Evolutionary conservation across 176 grass and related monocot species (phyloP).

Genomic region (Cymbopogon citratus): DNA sequence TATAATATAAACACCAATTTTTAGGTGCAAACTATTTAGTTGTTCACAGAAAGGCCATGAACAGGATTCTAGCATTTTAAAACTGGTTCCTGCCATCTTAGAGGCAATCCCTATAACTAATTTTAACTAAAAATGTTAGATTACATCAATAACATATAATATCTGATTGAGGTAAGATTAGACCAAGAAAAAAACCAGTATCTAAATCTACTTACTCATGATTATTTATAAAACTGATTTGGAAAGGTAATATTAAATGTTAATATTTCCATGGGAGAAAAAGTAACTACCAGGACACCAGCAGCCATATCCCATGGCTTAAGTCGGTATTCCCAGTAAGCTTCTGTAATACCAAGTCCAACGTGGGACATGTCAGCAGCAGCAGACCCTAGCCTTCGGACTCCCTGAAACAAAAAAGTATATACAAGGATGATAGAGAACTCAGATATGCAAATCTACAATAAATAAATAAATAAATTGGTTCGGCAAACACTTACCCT

Average conservation of each 20-base stretch:
- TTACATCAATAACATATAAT: conserved; percentile 1
- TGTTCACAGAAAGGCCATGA: not conserved
- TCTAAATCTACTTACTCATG: not conserved
- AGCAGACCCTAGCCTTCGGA: conserved; percentile 88
- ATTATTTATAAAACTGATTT: not conserved
- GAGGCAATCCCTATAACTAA: not conserved
- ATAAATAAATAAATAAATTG: not conserved
- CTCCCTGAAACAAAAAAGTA: conserved; percentile 47
- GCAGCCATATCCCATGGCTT: conserved; percentile 99
- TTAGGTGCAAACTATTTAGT: not conserved
- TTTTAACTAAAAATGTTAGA: not conserved
- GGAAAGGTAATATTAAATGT: not conserved
- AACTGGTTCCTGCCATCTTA: not conserved
- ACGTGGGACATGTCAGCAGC: conserved; percentile 95
- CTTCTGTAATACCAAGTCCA: conserved; percentile 84
- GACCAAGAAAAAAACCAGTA: not conserved
- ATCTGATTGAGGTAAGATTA: conserved; percentile 6
- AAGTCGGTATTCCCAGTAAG: conserved; percentile 92
- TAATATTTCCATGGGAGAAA: not conserved
- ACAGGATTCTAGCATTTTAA: not conserved
- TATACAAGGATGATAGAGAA: conserved; percentile 18
- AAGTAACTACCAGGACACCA: conserved; percentile 68
- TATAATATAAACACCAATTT: conserved; percentile 15
- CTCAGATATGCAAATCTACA: not conserved
- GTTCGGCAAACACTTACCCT: conserved; percentile 44